Conservation (phyloP, 345 rosid species). For the Ceriops zippeliana region DNA sequence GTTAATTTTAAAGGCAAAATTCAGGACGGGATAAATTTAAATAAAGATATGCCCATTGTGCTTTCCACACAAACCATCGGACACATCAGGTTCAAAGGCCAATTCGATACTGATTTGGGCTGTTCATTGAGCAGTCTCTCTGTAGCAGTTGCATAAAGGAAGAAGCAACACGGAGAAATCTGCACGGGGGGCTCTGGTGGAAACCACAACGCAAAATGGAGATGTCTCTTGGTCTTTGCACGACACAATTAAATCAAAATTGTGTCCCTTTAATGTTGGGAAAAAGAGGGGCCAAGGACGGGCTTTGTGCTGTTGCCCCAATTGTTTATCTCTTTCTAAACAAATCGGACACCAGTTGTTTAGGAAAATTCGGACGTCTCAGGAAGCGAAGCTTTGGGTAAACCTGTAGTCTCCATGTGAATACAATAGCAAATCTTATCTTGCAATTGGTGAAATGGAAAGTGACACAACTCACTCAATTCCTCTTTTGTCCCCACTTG, state of each 20-base stretch:
- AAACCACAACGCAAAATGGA: neutral
- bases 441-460: constrained; percentile 9
- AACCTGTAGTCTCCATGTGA: constrained; percentile 26
- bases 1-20: too few relatives aligned
- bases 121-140: too few relatives aligned
- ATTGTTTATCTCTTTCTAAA: too few relatives aligned
- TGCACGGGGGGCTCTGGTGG: too few relatives aligned
- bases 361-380: constrained; percentile 6
- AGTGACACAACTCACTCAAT: constrained; percentile 15
- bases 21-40: too few relatives aligned
- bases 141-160: too few relatives aligned
- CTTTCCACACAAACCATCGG: too few relatives aligned
- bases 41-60: too few relatives aligned
- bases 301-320: neutral
- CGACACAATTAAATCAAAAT: neutral
- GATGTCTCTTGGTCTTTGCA: constrained; percentile 10
- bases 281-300: constrained; percentile 10
- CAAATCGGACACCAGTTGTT: neutral
- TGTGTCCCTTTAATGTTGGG: neutral
- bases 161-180: too few relatives aligned
- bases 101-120: too few relatives aligned
- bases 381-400: neutral
- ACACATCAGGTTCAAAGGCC: too few relatives aligned
- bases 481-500: neutral
- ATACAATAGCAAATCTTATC: neutral